Evolutionary conservation across 2,329 filamentous ascomycete genomes (phyloP), one percentile per base, ranked within the genome.

Genomic region (Botrytis aclada): DNA sequence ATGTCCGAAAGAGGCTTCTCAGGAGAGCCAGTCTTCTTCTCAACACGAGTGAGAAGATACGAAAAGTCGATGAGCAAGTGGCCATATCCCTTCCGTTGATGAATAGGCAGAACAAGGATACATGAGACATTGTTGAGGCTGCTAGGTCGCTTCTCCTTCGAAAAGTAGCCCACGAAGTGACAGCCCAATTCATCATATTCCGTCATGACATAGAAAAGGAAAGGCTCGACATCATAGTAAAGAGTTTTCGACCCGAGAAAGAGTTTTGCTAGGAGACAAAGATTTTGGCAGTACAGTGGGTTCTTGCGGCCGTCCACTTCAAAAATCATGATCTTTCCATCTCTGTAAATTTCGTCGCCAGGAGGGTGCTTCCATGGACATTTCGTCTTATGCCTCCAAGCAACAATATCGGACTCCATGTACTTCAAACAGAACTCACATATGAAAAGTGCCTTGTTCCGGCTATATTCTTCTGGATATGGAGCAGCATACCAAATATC

Each of bases 381-480:
- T 84, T 99, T 99, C 78, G 94, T 88, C 84, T 98, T 98, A 83
- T 99, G 96, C 70, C 96, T 89, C 94, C 95, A 98, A 22, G 96
- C 95, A 41, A 99, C 96, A 79, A 97, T 98, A 81, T 98, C 95
- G 29, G 96, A 98, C 82, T 97, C 97, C 94, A 99, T 98, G 84
- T 99, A 99, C 83, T 98, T 99, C 74, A 99, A 86, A 81, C 96
- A 99, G 82, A 98, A 99, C 82, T 99, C 97, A 86, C 96, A 99
- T 76, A 99, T 98, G 83, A 97, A 98, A n/a, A 99, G 88, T 54
- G 97, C 93, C 43, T 93, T 91, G 81, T 99, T 98, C 76, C 95
- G 90, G 81, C 94, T 98, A 85, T 99, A 99, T 83, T 99, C 96
- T 81, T 98, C 96, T 0, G 96, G 96, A 81, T 99, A 99, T 20